Conservation (phyloP, 2,329 filamentous ascomycete genomes). For the Penicillium sp. region DNA sequence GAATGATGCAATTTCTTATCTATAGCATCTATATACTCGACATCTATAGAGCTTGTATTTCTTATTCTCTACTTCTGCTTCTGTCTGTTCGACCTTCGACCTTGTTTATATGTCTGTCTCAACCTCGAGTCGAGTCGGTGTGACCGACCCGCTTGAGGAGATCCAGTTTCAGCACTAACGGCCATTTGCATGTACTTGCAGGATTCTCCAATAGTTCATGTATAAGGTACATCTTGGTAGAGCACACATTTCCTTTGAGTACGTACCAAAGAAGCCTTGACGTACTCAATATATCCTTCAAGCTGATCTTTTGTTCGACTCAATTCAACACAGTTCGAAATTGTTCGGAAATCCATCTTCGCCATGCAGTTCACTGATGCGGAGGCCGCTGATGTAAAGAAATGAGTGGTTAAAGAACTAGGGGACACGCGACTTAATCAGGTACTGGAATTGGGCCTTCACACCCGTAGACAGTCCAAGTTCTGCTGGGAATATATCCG, state of each 20-base stretch:
- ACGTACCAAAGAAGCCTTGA: background rate
- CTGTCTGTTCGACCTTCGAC: background rate
- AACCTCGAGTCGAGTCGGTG: slow-evolving; percentile 3
- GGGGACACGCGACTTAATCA: slow-evolving; percentile 51
- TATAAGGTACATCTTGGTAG: background rate
- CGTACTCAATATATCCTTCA: no score
- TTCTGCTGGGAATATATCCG: background rate
- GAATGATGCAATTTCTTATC: slow-evolving; percentile 16
- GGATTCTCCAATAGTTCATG: background rate
- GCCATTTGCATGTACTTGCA: slow-evolving; percentile 4
- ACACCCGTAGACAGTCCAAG: background rate
- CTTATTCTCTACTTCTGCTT: background rate
- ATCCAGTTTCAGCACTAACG: slow-evolving; percentile 4
- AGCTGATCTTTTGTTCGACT: background rate
- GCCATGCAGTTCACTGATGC: slow-evolving; percentile 55
- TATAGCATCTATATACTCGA: background rate
- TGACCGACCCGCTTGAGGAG: slow-evolving; percentile 3
- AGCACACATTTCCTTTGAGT: background rate
- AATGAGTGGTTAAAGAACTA: slow-evolving; percentile 58
- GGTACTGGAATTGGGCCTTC: background rate
- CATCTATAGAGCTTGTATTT: background rate
- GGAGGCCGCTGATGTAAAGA: slow-evolving; percentile 53
- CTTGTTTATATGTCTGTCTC: background rate
- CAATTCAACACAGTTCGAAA: background rate
- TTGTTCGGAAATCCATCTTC: background rate